These are phyloP conservation scores for Lachnellula occidentalis DNA, from an alignment of 2,329 filamentous ascomycete genomes.

Conservation along the genomic window DNA sequence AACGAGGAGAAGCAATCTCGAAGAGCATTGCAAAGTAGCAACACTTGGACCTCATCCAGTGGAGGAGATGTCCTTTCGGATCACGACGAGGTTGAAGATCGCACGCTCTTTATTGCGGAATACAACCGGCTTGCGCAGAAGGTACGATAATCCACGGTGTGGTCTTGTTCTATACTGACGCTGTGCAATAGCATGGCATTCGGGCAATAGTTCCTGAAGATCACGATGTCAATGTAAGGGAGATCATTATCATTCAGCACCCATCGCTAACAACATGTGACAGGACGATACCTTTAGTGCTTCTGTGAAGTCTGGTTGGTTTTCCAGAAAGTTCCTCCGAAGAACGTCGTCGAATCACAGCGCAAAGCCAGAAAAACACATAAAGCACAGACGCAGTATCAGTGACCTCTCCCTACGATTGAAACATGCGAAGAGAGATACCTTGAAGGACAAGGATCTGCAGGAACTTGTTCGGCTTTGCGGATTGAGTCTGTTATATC, in stretches of 20 bases:
- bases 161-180: slow-evolving; percentile 1
- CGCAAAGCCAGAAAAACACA: slow-evolving; percentile 24
- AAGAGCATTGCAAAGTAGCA: slow-evolving; percentile 33
- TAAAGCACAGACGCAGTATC: slow-evolving; percentile 47
- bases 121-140: slow-evolving; percentile 57
- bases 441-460: slow-evolving; percentile 46
- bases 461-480: slow-evolving; percentile 57
- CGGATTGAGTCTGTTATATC: slow-evolving; percentile 55
- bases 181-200: slow-evolving; percentile 45
- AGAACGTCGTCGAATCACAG: slow-evolving; percentile 32
- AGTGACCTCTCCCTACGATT: slow-evolving; percentile 48
- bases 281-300: slow-evolving; percentile 14
- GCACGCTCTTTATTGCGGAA: slow-evolving; percentile 45
- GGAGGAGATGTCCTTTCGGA: slow-evolving; percentile 43
- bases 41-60: slow-evolving; percentile 53
- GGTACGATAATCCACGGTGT: slow-evolving; percentile 33
- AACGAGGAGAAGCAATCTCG: slow-evolving; percentile 5
- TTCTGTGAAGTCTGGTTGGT: slow-evolving; percentile 33
- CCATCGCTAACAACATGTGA: neutral
- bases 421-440: slow-evolving; percentile 38
- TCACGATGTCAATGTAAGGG: slow-evolving; percentile 20
- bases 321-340: slow-evolving; percentile 34
- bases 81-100: slow-evolving; percentile 44
- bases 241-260: neutral
- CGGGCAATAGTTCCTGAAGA: slow-evolving; percentile 23